Percentiles rank a stretch among this genome's conserved stretches.
Conservation (phyloP, 352 stramenopile species). For the Pythium apleroticum region DNA sequence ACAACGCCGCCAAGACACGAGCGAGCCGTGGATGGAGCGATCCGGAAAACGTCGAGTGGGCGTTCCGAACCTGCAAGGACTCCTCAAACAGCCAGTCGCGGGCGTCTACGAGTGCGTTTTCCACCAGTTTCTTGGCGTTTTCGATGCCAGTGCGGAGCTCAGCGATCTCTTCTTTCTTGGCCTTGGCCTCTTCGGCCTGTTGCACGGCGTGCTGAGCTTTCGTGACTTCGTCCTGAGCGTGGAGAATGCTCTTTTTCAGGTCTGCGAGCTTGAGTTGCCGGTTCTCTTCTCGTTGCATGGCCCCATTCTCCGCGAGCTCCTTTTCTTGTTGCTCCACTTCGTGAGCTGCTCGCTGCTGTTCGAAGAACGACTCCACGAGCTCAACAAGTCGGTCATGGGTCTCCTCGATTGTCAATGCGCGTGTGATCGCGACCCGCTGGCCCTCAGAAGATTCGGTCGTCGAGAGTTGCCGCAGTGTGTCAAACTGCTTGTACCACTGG, state of each 20-base stretch:
- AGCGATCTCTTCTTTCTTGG: conserved; percentile 73
- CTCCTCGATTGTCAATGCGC: conserved; percentile 27
- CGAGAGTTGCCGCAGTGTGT: conserved; percentile 42
- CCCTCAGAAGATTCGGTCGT: conserved; percentile 13
- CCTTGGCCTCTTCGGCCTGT: conserved; percentile 68
- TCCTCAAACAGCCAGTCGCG: conserved; percentile 28
- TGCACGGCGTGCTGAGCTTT: conserved; percentile 39
- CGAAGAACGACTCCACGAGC: conserved; percentile 36
- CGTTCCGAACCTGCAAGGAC: not conserved
- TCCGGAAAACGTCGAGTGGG: conserved; percentile 13
- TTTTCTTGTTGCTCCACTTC: conserved; percentile 20
- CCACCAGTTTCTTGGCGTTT: conserved; percentile 28
- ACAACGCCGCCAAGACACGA: conserved; percentile 37
- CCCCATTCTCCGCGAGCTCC: conserved; percentile 30
- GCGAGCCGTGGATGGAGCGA: conserved; percentile 33
- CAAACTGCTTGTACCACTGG: conserved; percentile 52
- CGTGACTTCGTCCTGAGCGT: conserved; percentile 40
- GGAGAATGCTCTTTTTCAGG: conserved; percentile 38
- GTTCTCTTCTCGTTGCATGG: conserved; percentile 41
- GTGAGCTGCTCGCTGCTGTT: conserved; percentile 20
- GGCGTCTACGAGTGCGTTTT: conserved; percentile 20
- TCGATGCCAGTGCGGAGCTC: conserved; percentile 48
- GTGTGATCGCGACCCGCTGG: conserved; percentile 16
- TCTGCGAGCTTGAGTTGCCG: conserved; percentile 32
- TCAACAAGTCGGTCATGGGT: conserved; percentile 35